Evolutionary conservation across 1,139 yeast genomes (phyloP).

Genomic region (Citeromyces siamensis): DNA sequence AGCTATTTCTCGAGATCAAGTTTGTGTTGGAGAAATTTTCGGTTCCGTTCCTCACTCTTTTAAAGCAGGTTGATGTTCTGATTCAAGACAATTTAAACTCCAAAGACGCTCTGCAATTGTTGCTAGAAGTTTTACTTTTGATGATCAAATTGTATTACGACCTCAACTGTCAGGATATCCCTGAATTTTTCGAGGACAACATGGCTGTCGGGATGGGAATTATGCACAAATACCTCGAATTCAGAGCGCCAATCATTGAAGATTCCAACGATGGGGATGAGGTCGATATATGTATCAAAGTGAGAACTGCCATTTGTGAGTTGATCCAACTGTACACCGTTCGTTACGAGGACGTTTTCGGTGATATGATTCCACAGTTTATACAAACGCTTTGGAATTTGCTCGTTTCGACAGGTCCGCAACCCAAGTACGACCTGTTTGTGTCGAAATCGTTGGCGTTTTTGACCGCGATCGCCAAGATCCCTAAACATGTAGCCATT

Average conservation of each 20-base stretch:
- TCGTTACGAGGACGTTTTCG: slow-evolving; percentile 86
- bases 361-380: slow-evolving; percentile 60
- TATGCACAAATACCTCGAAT: slow-evolving; percentile 68
- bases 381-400: slow-evolving; percentile 78
- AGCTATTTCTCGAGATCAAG: slow-evolving; percentile 75
- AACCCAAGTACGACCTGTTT: slow-evolving; percentile 72
- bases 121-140: slow-evolving; percentile 61
- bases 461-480: slow-evolving; percentile 68
- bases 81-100: slow-evolving; percentile 37
- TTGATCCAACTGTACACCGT: slow-evolving; percentile 77
- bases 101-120: slow-evolving; percentile 34
- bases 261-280: slow-evolving; percentile 58
- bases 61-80: slow-evolving; percentile 52
- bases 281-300: slow-evolving; percentile 56
- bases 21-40: slow-evolving; percentile 79
- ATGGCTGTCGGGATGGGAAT: slow-evolving; percentile 66
- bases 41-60: slow-evolving; percentile 61
- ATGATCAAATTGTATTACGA: slow-evolving; percentile 80
- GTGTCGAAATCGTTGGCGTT: slow-evolving; percentile 75
- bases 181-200: slow-evolving; percentile 95
- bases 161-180: slow-evolving; percentile 94
- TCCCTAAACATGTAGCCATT: slow-evolving; percentile 50
- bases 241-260: slow-evolving; percentile 39
- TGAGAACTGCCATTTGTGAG: slow-evolving; percentile 79
- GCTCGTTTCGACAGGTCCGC: slow-evolving; percentile 51